Conservation (phyloP, 2,329 filamentous ascomycete species). For the Colletotrichum eremochloae region DNA sequence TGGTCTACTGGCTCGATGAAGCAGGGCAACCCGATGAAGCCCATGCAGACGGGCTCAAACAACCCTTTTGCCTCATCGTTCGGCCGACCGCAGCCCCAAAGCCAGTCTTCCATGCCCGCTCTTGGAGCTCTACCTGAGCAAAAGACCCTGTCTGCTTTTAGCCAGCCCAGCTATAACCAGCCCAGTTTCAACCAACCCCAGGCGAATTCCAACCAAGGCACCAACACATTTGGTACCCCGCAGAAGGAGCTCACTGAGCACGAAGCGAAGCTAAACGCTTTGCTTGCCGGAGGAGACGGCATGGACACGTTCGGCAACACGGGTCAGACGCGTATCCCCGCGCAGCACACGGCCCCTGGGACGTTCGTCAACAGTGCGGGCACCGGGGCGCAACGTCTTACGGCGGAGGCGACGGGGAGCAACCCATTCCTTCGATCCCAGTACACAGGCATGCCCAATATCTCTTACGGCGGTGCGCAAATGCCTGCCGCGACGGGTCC, state of each 20-base stretch:
- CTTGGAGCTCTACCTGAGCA: conserved; percentile 86
- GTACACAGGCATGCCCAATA: conserved; percentile 80
- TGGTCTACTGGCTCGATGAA: conserved; percentile 79
- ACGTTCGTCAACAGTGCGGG: conserved; percentile 98
- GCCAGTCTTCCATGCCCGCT: conserved; percentile 73
- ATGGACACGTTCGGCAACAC: conserved; percentile 98
- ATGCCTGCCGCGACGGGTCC: conserved; percentile 70
- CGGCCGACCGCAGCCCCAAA: conserved; percentile 70
- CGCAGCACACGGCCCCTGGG: conserved; percentile 95
- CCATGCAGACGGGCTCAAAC: conserved; percentile 94
- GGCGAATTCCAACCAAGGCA: background rate
- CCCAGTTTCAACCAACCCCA: conserved; percentile 6
- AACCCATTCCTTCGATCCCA: conserved; percentile 92
- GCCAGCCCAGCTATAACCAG: conserved; percentile 57
- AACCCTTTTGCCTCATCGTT: conserved; percentile 92
- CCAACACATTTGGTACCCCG: conserved; percentile 48
- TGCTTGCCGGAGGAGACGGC: conserved; percentile 89
- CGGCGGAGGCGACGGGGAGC: conserved; percentile 79
- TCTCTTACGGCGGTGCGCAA: conserved; percentile 64
- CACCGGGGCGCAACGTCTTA: conserved; percentile 79
- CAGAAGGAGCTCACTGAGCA: conserved; percentile 72
- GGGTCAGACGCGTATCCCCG: conserved; percentile 94
- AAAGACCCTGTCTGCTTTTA: conserved; percentile 75
- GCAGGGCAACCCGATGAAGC: conserved; percentile 74
- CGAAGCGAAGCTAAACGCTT: conserved; percentile 84